Evolutionary conservation across 805 yeast species (phyloP).

Genomic region (Tanozyma kutaoensis): DNA sequence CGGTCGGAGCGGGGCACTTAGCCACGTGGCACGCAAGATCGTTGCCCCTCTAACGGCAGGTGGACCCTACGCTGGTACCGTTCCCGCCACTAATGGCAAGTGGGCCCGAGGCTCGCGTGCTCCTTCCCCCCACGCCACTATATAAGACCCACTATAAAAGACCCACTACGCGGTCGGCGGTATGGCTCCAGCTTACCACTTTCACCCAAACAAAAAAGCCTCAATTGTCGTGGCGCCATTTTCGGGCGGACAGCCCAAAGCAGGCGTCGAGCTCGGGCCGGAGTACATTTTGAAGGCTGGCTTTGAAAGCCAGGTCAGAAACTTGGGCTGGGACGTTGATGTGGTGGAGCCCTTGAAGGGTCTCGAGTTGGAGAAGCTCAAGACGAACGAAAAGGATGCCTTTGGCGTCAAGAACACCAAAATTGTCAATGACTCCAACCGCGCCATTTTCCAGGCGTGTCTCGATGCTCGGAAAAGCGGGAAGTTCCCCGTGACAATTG

Average conservation of each 20-base stretch:
- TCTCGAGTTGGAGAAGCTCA: slow-evolving; percentile 28
- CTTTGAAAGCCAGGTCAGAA: slow-evolving; percentile 43
- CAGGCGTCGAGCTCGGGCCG: slow-evolving; percentile 95
- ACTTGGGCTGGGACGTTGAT: slow-evolving; percentile 59
- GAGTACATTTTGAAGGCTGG: slow-evolving; percentile 64
- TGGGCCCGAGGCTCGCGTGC: too few relatives aligned
- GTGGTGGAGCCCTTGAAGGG: slow-evolving; percentile 41
- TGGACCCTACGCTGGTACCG: too few relatives aligned
- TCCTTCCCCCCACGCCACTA: too few relatives aligned
- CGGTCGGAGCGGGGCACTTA: too few relatives aligned
- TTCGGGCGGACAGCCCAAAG: slow-evolving; percentile 89
- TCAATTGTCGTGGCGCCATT: slow-evolving; percentile 85
- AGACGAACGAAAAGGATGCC: slow-evolving; percentile 28
- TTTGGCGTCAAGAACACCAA: slow-evolving; percentile 60
- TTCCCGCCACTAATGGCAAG: too few relatives aligned
- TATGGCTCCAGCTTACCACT: too few relatives aligned
- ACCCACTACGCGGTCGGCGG: too few relatives aligned
- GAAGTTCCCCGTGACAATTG: slow-evolving; percentile 68
- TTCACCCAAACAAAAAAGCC: slow-evolving; percentile 38
- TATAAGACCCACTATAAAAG: too few relatives aligned
- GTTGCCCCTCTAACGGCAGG: too few relatives aligned
- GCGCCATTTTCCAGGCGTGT: slow-evolving; percentile 50
- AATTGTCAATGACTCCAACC: slow-evolving; percentile 63
- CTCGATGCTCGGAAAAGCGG: slow-evolving; percentile 30
- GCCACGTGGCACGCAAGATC: too few relatives aligned